These are phyloP conservation scores for Apiospora koreana DNA, from an alignment of 2,329 filamentous ascomycete species.

Conservation along the genomic window DNA sequence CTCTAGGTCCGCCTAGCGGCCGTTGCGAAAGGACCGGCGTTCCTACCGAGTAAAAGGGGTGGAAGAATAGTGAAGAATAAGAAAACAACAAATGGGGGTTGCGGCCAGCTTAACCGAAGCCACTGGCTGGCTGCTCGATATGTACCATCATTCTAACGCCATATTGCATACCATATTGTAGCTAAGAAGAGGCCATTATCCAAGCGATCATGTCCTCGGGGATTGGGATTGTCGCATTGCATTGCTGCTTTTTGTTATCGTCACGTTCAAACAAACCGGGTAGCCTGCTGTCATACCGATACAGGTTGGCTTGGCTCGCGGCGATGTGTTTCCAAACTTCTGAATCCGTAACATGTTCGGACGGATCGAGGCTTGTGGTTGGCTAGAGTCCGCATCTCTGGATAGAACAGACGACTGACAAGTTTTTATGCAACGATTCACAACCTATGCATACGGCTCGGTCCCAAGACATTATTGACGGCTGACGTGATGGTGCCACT, in stretches of 20 bases:
- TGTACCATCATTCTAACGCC: background rate
- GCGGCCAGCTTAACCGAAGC: background rate
- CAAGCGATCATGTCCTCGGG: background rate
- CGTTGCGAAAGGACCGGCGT: slow-evolving; percentile 4
- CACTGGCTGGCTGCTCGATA: background rate
- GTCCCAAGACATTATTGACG: slow-evolving; percentile 9
- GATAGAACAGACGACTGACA: slow-evolving; percentile 12
- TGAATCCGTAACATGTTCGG: slow-evolving; percentile 17
- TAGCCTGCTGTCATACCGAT: background rate
- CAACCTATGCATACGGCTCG: slow-evolving; percentile 7
- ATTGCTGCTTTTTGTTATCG: background rate
- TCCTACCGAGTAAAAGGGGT: background rate
- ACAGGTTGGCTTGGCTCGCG: background rate
- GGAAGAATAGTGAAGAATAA: background rate
- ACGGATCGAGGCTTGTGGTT: slow-evolving; percentile 14
- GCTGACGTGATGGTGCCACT: slow-evolving; percentile 12
- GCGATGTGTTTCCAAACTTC: slow-evolving; percentile 16
- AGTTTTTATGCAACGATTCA: slow-evolving; percentile 13
- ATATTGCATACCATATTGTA: background rate
- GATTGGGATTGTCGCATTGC: background rate
- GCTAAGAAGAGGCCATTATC: background rate
- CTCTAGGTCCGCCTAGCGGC: slow-evolving; percentile 13
- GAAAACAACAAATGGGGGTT: background rate
- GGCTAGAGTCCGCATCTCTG: slow-evolving; percentile 13
- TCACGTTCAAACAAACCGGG: background rate